Base-by-base conservation (phyloP, 805 yeast species). In the Spathaspora sp. region DNA sequence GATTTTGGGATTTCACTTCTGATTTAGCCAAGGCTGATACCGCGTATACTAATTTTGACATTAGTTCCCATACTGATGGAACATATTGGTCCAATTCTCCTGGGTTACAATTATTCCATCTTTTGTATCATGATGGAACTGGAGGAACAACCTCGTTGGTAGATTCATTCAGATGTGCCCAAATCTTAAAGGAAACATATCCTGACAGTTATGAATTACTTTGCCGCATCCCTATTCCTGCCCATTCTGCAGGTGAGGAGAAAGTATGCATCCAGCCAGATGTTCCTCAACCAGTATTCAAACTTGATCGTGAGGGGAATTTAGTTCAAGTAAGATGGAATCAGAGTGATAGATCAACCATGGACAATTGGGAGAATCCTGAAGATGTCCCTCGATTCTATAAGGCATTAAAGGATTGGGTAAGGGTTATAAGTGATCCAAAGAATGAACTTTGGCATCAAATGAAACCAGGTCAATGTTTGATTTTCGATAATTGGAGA, bases 11-110 rank as follows among this genome's bases (percentile, higher is more conserved):
- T 61, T 85, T 86, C 65, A 85, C 90, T 10, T 76, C 87, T 4
- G 87, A 85, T 59, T 69, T 85, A 59, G 75, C 83, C 45, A 82
- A 80, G 68, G 79, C 81, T 52, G 91, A 85, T 60, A 83, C 88
- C 3, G 91, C 91, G 2, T 85, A 85, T 62, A 85, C 89, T 14
- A 82, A 83, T 59, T 72, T 84, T 50, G 86, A 81, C 55, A 80
- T 85, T 48, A 79, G 80, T 7, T 67, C 80, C 10, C 91, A 85
- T 59, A 85, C 89, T 1, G 90, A 85, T 63, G 90, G 90, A 5
- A 85, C 89, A 1, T 86, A 85, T 61, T 85, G 88, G 86, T 75
- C 82, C 16, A 85, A 85, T 53, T 81, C 89, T 0, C 89, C 91
- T 0, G 89, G 88, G 1, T 70, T 85, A 44, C 90, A 85, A 61